Evolutionary conservation across 306 rosid species (phyloP).

Genomic region (Styphnolobium japonicum): DNA sequence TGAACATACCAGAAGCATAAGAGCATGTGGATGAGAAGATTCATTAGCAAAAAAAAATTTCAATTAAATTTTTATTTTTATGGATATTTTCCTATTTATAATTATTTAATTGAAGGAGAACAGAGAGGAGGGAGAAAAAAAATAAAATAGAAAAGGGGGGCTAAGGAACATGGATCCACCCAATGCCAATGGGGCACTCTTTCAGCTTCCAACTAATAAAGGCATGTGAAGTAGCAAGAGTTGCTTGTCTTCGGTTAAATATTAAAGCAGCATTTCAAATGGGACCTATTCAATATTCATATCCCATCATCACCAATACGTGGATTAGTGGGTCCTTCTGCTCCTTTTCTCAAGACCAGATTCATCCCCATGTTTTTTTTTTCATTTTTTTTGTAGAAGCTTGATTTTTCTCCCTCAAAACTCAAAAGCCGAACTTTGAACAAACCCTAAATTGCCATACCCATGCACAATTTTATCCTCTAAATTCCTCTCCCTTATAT

Average conservation of each 20-base stretch:
- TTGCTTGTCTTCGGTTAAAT: constrained; percentile 51
- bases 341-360: constrained; percentile 2
- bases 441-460: neutral
- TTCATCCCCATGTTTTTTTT: neutral
- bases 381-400: no score
- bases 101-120: neutral
- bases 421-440: neutral
- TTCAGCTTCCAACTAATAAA: constrained; percentile 54
- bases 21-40: constrained; percentile 63
- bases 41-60: no score
- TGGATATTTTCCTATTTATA: neutral
- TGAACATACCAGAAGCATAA: constrained; percentile 45
- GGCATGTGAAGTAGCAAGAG: constrained; percentile 53
- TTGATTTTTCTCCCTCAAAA: constrained; percentile 32
- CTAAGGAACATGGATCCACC: constrained; percentile 59
- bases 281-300: constrained; percentile 22
- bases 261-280: constrained; percentile 16
- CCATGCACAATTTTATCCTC: neutral
- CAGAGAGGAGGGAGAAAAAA: neutral
- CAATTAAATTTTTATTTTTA: neutral
- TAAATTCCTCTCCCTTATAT: neutral
- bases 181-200: constrained; percentile 46
- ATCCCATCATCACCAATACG: constrained; percentile 44
- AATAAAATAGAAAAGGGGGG: neutral
- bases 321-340: constrained; percentile 23